phyloP scores from a whole-genome alignment of 2,329 filamentous ascomycete species.

The Phaeoacremonium minimum region DNA sequence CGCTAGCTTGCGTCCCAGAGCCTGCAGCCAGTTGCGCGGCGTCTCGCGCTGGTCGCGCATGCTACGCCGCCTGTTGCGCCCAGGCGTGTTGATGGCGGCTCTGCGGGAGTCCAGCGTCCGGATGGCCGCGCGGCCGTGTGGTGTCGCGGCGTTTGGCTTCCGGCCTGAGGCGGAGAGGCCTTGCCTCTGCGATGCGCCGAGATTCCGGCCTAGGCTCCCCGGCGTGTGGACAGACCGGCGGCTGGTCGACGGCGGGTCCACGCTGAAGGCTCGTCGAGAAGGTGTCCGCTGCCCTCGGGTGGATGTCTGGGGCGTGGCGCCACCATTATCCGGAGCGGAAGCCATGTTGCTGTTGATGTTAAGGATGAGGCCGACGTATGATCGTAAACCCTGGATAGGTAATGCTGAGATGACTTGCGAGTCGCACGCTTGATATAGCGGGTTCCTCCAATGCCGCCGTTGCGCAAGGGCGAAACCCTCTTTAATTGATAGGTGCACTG shows the following conservation, averaged over 20 bases:
- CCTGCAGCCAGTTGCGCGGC: conserved; percentile 47
- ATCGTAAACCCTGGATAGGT: too few species aligned
- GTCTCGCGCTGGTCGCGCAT: conserved; percentile 52
- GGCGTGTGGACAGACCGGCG: conserved; percentile 37
- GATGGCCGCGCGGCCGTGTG: conserved; percentile 57
- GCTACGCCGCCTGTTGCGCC: conserved; percentile 53
- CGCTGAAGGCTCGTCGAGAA: conserved; percentile 22
- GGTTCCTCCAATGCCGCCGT: too few species aligned
- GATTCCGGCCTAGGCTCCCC: conserved; percentile 22
- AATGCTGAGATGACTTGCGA: too few species aligned
- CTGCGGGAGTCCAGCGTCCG: conserved; percentile 55
- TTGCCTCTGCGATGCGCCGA: conserved; percentile 27
- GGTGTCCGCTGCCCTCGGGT: conserved; percentile 18
- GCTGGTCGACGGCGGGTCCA: conserved; percentile 29
- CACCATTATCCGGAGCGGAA: too few species aligned
- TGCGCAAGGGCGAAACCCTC: too few species aligned
- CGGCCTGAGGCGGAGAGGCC: conserved; percentile 42
- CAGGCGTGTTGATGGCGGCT: conserved; percentile 56
- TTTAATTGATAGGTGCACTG: too few species aligned
- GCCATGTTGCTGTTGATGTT: too few species aligned
- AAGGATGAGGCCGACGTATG: too few species aligned
- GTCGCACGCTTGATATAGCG: too few species aligned
- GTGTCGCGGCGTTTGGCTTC: conserved; percentile 44
- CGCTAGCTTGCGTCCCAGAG: conserved; percentile 51
- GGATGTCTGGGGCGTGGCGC: conserved; percentile 6